A percentile compares a stretch with the other conserved stretches of the same genome.
phyloP scores from a whole-genome alignment of 208 protist species.

The Herpetomonas tarakana region DNA sequence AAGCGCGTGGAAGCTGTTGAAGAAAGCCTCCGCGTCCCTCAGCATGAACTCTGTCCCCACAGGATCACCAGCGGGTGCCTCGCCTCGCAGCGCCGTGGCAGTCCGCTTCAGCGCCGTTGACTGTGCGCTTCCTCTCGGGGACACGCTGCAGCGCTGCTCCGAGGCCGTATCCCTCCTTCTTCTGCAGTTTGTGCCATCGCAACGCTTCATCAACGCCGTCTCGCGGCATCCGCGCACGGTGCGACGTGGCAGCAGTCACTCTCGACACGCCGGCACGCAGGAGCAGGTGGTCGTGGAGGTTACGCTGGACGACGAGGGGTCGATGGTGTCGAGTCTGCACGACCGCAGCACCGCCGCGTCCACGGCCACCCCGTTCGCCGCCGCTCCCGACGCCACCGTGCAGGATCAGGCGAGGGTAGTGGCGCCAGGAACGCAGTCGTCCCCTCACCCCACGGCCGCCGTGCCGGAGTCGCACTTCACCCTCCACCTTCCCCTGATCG shows the following conservation, averaged over 20 bases:
- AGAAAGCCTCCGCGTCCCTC: no score
- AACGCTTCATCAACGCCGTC: background rate
- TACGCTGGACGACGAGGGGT: slow-evolving; percentile 7
- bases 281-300: background rate
- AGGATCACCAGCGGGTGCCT: no score
- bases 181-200: slow-evolving; percentile 13
- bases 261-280: background rate
- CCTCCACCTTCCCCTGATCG: no score
- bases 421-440: no score
- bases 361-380: no score
- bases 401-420: no score
- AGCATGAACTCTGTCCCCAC: no score
- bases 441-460: no score
- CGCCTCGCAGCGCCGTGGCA: background rate
- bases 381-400: slow-evolving; percentile 5
- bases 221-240: background rate
- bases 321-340: slow-evolving; percentile 6
- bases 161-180: slow-evolving; percentile 25
- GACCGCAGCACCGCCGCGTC: background rate
- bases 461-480: no score
- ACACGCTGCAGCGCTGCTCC: slow-evolving; percentile 24
- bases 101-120: slow-evolving; percentile 18
- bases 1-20: no score
- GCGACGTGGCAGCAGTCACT: background rate
- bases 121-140: slow-evolving; percentile 27